Evolutionary conservation across 768 basidiomycete species (phyloP), one percentile per base, ranked within the genome.

Genomic region (Calocera viscosa): DNA sequence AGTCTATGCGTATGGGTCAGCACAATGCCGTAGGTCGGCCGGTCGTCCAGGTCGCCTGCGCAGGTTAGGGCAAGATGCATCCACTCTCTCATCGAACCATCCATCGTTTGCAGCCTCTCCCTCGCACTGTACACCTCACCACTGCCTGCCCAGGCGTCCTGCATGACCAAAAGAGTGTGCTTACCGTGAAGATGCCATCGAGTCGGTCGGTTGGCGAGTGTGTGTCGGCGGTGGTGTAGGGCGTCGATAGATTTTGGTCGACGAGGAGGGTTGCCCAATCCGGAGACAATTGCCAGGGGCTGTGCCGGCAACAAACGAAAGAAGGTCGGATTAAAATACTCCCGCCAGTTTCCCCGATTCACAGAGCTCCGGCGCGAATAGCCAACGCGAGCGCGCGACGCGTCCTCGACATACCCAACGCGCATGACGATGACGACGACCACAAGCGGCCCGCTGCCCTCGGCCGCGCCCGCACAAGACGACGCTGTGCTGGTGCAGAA

Each of bases 1-100:
- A 96, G 85, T 85, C 94, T 95, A 43, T 41, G 32, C 63, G 39
- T 39, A 39, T 26, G 53, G 2, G 30, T 60, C 53, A 60, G 53
- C 26, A 26, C 30, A 22, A 5, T 60, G 30, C 30, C 53, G 30
- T 60, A 16, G 53, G 14, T 32, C 8, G 2, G 10, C 26, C 14
- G 2, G 53, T 11, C 5, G 10, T 60, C 26, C 30, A 32, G 53
- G 53, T 26, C 30, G 53, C 30, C 53, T 30, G 19, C 2, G 30
- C 53, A 60, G 19, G 24, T 16, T 26, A 16, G 14, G 14, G 26
- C 30, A 12, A 60, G 30, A 10, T 60, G 19, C 53, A 60, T 60
- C 53, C 53, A 60, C 30, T 32, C 53, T 60, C 53, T 16, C 14
- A 3, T 22, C 30, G 16, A 11, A 2, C 53, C 53, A 60, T 60